Conservation (phyloP, 768 basidiomycete genomes). For the Phaeotremella skinneri region DNA sequence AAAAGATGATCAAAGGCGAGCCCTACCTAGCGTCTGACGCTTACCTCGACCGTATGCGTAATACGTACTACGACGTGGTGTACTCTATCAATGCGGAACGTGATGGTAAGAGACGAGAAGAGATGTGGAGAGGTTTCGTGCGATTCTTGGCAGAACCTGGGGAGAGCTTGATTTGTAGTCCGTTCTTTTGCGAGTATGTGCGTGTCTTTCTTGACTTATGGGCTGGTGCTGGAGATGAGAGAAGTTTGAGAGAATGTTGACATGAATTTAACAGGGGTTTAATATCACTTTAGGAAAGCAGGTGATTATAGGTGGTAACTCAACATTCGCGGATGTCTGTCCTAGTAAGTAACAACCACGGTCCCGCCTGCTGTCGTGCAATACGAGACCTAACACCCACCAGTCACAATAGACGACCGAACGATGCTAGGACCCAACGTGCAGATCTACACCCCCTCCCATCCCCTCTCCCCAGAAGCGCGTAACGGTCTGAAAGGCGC, state of each 20-base stretch:
- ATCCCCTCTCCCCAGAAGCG: slow-evolving; percentile 41
- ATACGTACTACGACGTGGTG: slow-evolving; percentile 18
- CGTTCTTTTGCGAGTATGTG: slow-evolving; percentile 46
- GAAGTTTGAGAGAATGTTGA: neutral
- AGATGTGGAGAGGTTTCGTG: slow-evolving; percentile 15
- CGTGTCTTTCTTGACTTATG: slow-evolving; percentile 7
- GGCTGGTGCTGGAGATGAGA: neutral
- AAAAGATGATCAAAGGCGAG: slow-evolving; percentile 28
- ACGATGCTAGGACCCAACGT: slow-evolving; percentile 50
- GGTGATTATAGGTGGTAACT: slow-evolving; percentile 38
- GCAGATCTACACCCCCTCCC: slow-evolving; percentile 40
- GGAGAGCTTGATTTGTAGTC: slow-evolving; percentile 16
- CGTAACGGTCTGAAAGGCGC: slow-evolving; percentile 44
- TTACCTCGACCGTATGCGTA: slow-evolving; percentile 23
- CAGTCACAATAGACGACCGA: slow-evolving; percentile 46
- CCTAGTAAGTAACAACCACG: slow-evolving; percentile 31
- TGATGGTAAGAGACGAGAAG: slow-evolving; percentile 23
- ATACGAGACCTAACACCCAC: neutral
- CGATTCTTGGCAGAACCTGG: slow-evolving; percentile 12
- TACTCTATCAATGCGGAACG: slow-evolving; percentile 27
- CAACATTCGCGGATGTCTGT: slow-evolving; percentile 39
- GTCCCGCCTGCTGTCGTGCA: neutral
- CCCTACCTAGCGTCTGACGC: slow-evolving; percentile 31
- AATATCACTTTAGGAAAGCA: slow-evolving; percentile 40
- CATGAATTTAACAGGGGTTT: slow-evolving; percentile 31